Percentiles rank a stretch among this genome's conserved stretches.
Evolutionary conservation across 164 flowering plant genomes (phyloP).

Genomic region (Taxillus chinensis): DNA sequence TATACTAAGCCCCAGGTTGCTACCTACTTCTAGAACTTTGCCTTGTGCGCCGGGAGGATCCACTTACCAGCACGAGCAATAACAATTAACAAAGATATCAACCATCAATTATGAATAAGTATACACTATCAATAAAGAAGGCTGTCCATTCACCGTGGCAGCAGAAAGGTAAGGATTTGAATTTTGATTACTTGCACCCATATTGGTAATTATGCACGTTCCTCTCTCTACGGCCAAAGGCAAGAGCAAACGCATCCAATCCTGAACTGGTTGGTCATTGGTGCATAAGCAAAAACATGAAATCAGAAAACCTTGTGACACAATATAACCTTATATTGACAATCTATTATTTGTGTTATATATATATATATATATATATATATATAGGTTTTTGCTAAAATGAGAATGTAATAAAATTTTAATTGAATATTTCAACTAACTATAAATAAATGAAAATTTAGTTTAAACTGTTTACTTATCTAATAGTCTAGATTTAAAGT

Average conservation of each 20-base stretch:
- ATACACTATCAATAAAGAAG: neutral
- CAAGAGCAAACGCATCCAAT: constrained; percentile 74
- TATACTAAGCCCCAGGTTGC: constrained; percentile 45
- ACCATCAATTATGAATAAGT: neutral
- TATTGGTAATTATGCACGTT: constrained; percentile 79
- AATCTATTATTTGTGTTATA: too few species aligned
- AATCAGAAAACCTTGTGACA: too few species aligned
- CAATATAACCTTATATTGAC: too few species aligned
- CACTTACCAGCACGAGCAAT: constrained; percentile 29
- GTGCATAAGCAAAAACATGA: neutral
- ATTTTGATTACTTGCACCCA: constrained; percentile 54
- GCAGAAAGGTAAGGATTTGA: too few species aligned
- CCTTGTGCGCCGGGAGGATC: constrained; percentile 82
- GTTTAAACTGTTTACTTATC: too few species aligned
- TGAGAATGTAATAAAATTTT: too few species aligned
- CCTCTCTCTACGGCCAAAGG: constrained; percentile 84
- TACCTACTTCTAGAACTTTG: constrained; percentile 58
- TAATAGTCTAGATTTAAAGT: too few species aligned
- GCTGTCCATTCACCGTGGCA: too few species aligned
- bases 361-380: too few species aligned
- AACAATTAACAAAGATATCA: constrained; percentile 1
- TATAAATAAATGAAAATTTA: too few species aligned
- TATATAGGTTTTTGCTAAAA: too few species aligned
- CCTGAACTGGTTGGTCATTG: constrained; percentile 45
- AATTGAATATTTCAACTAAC: too few species aligned